Percentiles rank a stretch among this genome's conserved stretches.
Evolutionary conservation across 352 stramenopile species (phyloP).

Genomic region (Phytopythium cucurbitacearum): DNA sequence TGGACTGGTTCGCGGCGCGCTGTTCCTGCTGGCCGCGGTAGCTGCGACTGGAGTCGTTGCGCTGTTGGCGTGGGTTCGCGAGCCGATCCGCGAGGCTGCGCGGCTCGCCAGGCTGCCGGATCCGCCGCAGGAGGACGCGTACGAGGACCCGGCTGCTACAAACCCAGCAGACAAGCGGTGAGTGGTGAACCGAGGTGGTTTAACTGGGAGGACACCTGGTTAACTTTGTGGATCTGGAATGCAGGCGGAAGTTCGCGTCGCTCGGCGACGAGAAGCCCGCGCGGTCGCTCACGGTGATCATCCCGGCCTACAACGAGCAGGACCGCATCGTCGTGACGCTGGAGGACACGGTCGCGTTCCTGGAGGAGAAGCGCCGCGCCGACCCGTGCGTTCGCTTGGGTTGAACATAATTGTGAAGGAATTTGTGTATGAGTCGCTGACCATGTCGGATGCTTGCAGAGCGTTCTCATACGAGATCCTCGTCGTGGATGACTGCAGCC

Average conservation of each 20-base stretch:
- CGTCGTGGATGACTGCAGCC: conserved; percentile 92
- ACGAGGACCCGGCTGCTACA: conserved; percentile 41
- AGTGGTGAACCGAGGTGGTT: conserved; percentile 5
- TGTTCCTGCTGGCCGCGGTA: conserved; percentile 14
- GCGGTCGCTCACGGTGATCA: conserved; percentile 85
- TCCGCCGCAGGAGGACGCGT: conserved; percentile 47
- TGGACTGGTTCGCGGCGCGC: conserved; percentile 10
- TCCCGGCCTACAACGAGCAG: conserved; percentile 95
- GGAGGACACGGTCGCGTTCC: conserved; percentile 82
- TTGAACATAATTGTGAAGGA: too few species aligned
- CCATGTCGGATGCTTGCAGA: conserved; percentile 1
- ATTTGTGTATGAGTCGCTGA: neutral
- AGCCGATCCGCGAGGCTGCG: conserved; percentile 49
- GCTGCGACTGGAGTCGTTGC: conserved; percentile 18
- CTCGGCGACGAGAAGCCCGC: conserved; percentile 47
- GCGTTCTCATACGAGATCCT: conserved; percentile 84
- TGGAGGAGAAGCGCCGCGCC: conserved; percentile 54
- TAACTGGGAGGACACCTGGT: neutral
- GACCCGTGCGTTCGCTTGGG: conserved; percentile 30
- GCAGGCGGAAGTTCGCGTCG: conserved; percentile 51
- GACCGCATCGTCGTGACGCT: conserved; percentile 91
- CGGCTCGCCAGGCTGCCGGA: conserved; percentile 45
- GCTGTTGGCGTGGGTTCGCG: conserved; percentile 55
- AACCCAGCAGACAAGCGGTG: conserved; percentile 30
- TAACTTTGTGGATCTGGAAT: conserved; percentile 1